Evolutionary conservation across 768 basidiomycete genomes (phyloP), one percentile per base, ranked within the genome.

Genomic region (Mycena vulgaris): DNA sequence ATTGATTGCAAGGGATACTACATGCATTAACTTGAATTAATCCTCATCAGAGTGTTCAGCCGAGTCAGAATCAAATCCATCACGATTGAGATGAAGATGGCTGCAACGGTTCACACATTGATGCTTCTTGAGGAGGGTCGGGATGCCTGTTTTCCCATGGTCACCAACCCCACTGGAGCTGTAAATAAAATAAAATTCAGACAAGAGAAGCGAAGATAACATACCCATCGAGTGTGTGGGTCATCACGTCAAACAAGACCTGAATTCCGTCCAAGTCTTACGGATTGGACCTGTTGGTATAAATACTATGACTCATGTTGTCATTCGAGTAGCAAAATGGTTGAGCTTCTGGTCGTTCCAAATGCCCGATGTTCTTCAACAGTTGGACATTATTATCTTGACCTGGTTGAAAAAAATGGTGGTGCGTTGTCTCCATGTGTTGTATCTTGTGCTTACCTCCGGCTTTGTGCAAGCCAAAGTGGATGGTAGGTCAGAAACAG

Each of bases 191-290:
- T 33, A 23, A 10, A 42, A n/a, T 30, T 23, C 17, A 23, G 27
- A 35, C 30, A 5, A 64, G 9, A 55, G 27, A 23, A 48, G 13
- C 23, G 25, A 25, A 55, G n/a, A 65, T 0, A 47, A 56, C 53
- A 49, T 35, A 67, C 66, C 28, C 35, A 53, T 67, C 25, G 19
- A 60, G 45, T 19, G 66, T 60, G 49, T 60, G 66, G 40, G 66
- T 67, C 66, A 67, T 67, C 7, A 67, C 49, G n/a, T 67, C 57
- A 35, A 67, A 67, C 49, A 67, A 49, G 9, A 60, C 49, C n/a
- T n/a, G 25, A 9, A 67, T 60, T 0, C 37, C 66, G 0, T 67
- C 39, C n/a, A n/a, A n/a, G n/a, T n/a, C n/a, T n/a, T n/a, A n/a
- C n/a, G n/a, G n/a, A n/a, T n/a, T n/a, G n/a, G n/a, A n/a, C n/a